A percentile compares a stretch with the other conserved stretches of the same genome.
phyloP scores from a whole-genome alignment of 2,329 filamentous ascomycete genomes.

The Aspergillus carbonarius region DNA sequence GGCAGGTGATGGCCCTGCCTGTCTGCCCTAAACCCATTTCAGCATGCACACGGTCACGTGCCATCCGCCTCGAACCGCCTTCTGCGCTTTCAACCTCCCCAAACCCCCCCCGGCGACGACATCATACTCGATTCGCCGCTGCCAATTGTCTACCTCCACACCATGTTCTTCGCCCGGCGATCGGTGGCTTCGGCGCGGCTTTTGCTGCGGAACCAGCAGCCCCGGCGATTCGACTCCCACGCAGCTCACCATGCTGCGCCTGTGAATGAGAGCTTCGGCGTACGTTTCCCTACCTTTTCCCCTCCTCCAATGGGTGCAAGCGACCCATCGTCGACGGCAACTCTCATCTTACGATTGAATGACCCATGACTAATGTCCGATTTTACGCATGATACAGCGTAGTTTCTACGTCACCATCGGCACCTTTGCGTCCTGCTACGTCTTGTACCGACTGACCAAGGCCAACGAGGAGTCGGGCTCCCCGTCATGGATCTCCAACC shows the following conservation, averaged over 20 bases:
- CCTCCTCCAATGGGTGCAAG: slow-evolving; percentile 11
- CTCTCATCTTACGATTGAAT: background rate
- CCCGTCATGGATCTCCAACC: slow-evolving; percentile 41
- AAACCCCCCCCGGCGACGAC: slow-evolving; percentile 27
- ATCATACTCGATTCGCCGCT: slow-evolving; percentile 30
- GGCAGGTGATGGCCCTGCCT: background rate
- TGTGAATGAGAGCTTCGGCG: slow-evolving; percentile 48
- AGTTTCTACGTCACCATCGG: slow-evolving; percentile 50
- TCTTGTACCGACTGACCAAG: slow-evolving; percentile 44
- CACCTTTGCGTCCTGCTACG: slow-evolving; percentile 42
- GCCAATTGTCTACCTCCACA: slow-evolving; percentile 32
- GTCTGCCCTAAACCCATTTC: slow-evolving; percentile 12
- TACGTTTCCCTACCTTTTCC: slow-evolving; percentile 33
- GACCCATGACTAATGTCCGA: slow-evolving; percentile 18
- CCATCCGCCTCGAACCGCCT: slow-evolving; percentile 9
- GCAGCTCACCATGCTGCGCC: slow-evolving; percentile 43
- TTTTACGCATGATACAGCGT: slow-evolving; percentile 34
- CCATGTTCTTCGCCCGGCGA: slow-evolving; percentile 45
- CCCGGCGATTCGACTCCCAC: slow-evolving; percentile 46
- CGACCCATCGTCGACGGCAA: background rate
- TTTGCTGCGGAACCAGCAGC: slow-evolving; percentile 42
- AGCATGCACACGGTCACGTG: slow-evolving; percentile 18
- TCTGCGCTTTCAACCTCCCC: slow-evolving; percentile 18
- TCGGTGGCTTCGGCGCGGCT: slow-evolving; percentile 39
- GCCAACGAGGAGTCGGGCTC: slow-evolving; percentile 39